Conservation (phyloP, 2,329 filamentous ascomycete genomes). For the Fusarium sp. region DNA sequence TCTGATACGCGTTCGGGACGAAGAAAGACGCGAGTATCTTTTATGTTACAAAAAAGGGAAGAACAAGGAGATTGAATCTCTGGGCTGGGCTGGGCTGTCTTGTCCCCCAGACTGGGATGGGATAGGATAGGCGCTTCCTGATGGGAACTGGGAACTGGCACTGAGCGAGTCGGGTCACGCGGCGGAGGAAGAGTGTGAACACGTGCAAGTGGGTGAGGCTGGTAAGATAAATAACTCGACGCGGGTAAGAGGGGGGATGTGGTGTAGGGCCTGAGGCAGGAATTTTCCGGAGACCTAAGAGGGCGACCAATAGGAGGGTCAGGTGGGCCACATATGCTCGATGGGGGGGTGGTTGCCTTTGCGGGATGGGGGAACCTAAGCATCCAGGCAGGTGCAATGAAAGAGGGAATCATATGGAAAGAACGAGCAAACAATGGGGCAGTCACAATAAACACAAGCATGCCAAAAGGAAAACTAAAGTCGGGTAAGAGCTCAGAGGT, state of each 20-base stretch:
- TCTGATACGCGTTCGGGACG: constrained; percentile 31
- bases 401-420: not conserved
- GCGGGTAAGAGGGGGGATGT: constrained; percentile 25
- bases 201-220: constrained; percentile 57
- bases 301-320: constrained; percentile 36
- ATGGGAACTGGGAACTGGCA: constrained; percentile 38
- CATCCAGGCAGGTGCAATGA: constrained; percentile 18
- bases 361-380: constrained; percentile 9
- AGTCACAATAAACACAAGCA: not conserved
- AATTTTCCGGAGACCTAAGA: constrained; percentile 5
- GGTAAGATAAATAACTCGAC: constrained; percentile 52
- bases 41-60: constrained; percentile 48
- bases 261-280: constrained; percentile 40
- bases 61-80: constrained; percentile 37
- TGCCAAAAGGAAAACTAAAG: not conserved
- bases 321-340: constrained; percentile 41
- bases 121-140: constrained; percentile 26
- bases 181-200: constrained; percentile 54
- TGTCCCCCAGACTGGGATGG: constrained; percentile 5
- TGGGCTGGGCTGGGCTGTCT: constrained; percentile 3
- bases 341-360: constrained; percentile 38
- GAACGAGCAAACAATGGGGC: not conserved
- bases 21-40: constrained; percentile 40
- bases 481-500: not conserved
- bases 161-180: constrained; percentile 54